A percentile compares a stretch with the other conserved stretches of the same genome.
These are phyloP conservation scores for Daedaleopsis nitida DNA, from an alignment of 768 basidiomycete species.

Conservation along the genomic window DNA sequence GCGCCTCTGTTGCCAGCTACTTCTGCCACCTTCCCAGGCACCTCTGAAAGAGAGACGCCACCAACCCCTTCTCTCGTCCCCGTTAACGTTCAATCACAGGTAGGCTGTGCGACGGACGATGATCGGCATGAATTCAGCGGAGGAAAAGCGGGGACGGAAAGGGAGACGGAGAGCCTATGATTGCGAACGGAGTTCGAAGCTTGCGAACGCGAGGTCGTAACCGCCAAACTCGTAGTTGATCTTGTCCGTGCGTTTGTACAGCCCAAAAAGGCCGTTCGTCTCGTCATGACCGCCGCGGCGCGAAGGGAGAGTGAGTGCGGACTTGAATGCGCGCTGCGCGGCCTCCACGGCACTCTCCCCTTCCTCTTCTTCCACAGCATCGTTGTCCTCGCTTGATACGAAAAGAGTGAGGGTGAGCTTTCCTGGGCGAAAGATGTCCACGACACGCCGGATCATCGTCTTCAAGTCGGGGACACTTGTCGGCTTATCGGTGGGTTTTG, in stretches of 20 bases:
- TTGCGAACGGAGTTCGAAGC: conserved; percentile 61
- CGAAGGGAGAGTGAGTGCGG: conserved; percentile 50
- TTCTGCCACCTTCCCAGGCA: not conserved
- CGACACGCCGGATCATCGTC: conserved; percentile 84
- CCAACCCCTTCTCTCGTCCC: not conserved
- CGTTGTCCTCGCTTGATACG: conserved; percentile 67
- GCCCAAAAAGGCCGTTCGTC: conserved; percentile 27
- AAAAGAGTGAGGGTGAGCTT: conserved; percentile 88
- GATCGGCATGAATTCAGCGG: not conserved
- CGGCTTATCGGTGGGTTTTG: conserved; percentile 35
- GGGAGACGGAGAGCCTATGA: conserved; percentile 3
- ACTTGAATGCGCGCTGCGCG: conserved; percentile 73
- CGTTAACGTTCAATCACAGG: not conserved
- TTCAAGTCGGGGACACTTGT: conserved; percentile 69
- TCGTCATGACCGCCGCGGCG: conserved; percentile 11
- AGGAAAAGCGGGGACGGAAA: not conserved
- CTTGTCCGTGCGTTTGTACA: conserved; percentile 88
- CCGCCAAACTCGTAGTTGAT: conserved; percentile 98
- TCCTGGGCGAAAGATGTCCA: conserved; percentile 90
- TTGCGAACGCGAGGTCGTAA: conserved; percentile 88
- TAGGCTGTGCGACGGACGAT: conserved; percentile 2
- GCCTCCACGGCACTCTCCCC: conserved; percentile 64
- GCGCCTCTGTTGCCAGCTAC: not conserved
- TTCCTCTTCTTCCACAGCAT: conserved; percentile 43
- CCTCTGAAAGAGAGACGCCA: not conserved